Percentiles rank a stretch among this genome's conserved stretches.
phyloP scores from a whole-genome alignment of 306 rosid genomes.

The Cyamopsis tetragonoloba region DNA sequence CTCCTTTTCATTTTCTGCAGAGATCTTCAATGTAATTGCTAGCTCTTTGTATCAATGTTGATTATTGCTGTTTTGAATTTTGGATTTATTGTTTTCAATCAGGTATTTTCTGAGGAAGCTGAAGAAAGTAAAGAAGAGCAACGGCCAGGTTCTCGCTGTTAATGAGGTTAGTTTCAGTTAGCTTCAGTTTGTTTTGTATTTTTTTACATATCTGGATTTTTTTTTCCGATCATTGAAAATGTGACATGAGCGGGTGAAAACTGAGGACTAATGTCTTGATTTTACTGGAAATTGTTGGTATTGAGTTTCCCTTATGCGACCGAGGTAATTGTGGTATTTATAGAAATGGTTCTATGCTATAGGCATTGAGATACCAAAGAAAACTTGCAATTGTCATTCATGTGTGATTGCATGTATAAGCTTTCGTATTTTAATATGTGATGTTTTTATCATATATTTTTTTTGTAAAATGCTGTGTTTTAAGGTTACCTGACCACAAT shows the following conservation, averaged over 20 bases:
- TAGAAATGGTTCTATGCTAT: neutral
- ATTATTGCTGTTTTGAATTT: neutral
- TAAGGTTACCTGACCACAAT: too few species aligned
- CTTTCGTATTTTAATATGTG: too few species aligned
- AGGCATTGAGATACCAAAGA: too few species aligned
- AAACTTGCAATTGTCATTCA: too few species aligned
- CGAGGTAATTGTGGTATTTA: too few species aligned
- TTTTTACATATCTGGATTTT: neutral
- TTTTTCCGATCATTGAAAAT: neutral
- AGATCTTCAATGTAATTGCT: neutral
- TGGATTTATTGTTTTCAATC: neutral
- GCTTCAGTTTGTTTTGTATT: neutral
- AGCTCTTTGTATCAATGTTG: neutral
- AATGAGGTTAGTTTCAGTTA: slow-evolving; percentile 29
- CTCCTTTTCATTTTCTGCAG: neutral
- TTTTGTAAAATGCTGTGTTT: too few species aligned
- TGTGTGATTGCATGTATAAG: too few species aligned
- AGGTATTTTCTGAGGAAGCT: slow-evolving; percentile 86
- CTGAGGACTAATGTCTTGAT: neutral
- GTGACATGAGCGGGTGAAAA: neutral
- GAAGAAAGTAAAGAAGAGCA: slow-evolving; percentile 95
- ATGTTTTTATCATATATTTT: too few species aligned
- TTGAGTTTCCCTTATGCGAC: too few species aligned
- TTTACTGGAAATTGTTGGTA: too few species aligned
- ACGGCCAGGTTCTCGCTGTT: slow-evolving; percentile 78